These are phyloP conservation scores for Zymoseptoria pseudotritici DNA, from an alignment of 2,329 filamentous ascomycete species.

Conservation along the genomic window DNA sequence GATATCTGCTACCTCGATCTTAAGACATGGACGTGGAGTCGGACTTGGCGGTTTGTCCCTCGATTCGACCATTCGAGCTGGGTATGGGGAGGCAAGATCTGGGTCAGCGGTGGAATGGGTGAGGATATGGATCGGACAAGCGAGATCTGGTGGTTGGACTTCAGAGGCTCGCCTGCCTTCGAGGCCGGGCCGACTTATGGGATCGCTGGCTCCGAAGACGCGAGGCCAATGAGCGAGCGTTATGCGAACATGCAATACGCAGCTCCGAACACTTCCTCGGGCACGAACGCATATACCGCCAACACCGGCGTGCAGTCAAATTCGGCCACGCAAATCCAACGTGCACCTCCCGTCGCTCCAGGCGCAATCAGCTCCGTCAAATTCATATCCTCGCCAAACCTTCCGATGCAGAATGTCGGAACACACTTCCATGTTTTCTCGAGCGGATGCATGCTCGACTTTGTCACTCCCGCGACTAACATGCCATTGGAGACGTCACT, in stretches of 20 bases:
- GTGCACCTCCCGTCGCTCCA: slow-evolving; percentile 55
- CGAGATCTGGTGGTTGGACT: slow-evolving; percentile 94
- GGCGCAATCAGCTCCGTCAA: slow-evolving; percentile 84
- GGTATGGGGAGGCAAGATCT: slow-evolving; percentile 85
- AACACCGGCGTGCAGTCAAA: slow-evolving; percentile 57
- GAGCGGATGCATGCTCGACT: slow-evolving; percentile 84
- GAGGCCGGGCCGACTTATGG: slow-evolving; percentile 29
- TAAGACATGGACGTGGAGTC: slow-evolving; percentile 96
- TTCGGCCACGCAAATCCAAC: slow-evolving; percentile 36
- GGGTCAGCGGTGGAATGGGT: slow-evolving; percentile 92
- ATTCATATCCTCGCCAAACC: slow-evolving; percentile 78
- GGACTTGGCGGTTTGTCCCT: slow-evolving; percentile 89
- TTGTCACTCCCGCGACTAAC: slow-evolving; percentile 84
- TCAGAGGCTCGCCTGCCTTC: slow-evolving; percentile 83
- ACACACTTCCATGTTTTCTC: slow-evolving; percentile 95
- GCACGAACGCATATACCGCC: slow-evolving; percentile 58
- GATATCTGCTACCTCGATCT: slow-evolving; percentile 95
- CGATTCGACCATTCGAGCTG: slow-evolving; percentile 93
- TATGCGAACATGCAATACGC: slow-evolving; percentile 21
- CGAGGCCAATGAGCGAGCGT: slow-evolving; percentile 27
- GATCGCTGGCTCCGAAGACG: slow-evolving; percentile 26
- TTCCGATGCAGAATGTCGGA: slow-evolving; percentile 81
- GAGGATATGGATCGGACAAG: slow-evolving; percentile 96
- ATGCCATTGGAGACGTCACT: slow-evolving; percentile 85
- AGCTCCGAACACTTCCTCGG: slow-evolving; percentile 26